Percentiles rank a stretch among this genome's conserved stretches.
phyloP scores from a whole-genome alignment of 306 rosid genomes.

The Corylus heterophylla region DNA sequence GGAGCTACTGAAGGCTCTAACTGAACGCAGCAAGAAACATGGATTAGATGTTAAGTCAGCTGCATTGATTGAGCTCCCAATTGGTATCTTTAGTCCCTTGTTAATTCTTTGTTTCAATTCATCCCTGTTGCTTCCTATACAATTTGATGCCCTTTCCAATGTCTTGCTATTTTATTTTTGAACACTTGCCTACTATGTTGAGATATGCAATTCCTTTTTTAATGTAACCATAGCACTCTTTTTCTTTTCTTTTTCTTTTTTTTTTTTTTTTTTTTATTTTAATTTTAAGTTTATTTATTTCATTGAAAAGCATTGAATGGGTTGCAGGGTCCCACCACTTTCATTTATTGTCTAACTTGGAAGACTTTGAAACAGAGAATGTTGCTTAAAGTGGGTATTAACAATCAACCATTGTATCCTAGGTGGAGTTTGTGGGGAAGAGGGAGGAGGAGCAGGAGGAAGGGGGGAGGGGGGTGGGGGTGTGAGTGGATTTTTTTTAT shows the following conservation, averaged over 20 bases:
- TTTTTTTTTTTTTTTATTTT: neutral
- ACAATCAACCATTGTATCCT: neutral
- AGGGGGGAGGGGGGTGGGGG: neutral
- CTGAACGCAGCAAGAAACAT: slow-evolving; percentile 89
- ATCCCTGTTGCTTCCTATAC: slow-evolving; percentile 8
- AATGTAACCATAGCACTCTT: neutral
- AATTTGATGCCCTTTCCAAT: slow-evolving; percentile 1
- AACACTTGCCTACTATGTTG: neutral
- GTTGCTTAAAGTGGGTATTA: neutral
- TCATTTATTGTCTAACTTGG: slow-evolving; percentile 1
- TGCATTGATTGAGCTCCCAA: slow-evolving; percentile 78
- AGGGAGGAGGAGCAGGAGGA: neutral
- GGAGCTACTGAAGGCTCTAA: slow-evolving; percentile 68
- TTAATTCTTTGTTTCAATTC: slow-evolving; percentile 11
- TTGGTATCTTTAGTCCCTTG: slow-evolving; percentile 49
- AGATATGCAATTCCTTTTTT: slow-evolving; percentile 6
- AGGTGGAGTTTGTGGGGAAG: neutral
- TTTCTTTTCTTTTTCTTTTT: too few relatives aligned
- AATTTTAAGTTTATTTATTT: neutral
- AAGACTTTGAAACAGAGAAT: neutral
- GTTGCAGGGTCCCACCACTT: neutral
- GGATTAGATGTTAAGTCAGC: slow-evolving; percentile 68
- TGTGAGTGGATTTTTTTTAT: neutral
- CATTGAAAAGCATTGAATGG: neutral
- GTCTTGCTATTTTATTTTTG: slow-evolving; percentile 4